These are phyloP conservation scores for Xylariaceae sp. DNA, from an alignment of 2,329 filamentous ascomycete genomes.

Conservation along the genomic window DNA sequence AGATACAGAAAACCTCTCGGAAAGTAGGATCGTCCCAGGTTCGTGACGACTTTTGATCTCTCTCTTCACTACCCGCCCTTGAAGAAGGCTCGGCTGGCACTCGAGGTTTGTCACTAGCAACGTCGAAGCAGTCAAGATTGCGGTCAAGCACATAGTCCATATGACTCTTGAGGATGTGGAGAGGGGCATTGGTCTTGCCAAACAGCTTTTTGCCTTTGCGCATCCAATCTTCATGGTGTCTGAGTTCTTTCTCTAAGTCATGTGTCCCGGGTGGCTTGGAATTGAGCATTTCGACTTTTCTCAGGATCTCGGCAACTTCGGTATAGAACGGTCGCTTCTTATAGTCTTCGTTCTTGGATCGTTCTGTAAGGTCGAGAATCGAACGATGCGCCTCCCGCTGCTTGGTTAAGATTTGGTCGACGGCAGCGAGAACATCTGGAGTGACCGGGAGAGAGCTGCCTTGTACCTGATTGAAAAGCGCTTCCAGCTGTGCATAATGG, in stretches of 20 bases:
- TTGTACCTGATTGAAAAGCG: constrained; percentile 77
- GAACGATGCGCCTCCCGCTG: constrained; percentile 90
- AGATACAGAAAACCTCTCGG: constrained; percentile 93
- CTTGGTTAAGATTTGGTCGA: constrained; percentile 92
- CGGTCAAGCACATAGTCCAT: constrained; percentile 90
- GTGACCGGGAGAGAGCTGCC: constrained; percentile 72
- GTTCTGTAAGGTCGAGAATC: constrained; percentile 76
- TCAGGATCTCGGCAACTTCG: constrained; percentile 87
- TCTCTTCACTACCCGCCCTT: constrained; percentile 63
- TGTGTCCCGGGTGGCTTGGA: constrained; percentile 88
- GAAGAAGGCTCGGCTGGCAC: constrained; percentile 90
- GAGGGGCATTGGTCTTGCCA: constrained; percentile 92
- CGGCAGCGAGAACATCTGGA: constrained; percentile 70
- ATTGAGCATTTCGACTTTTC: constrained; percentile 81
- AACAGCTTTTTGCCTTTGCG: constrained; percentile 95
- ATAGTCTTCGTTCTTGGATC: constrained; percentile 71
- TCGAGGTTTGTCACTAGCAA: constrained; percentile 76
- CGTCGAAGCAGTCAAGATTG: constrained; percentile 88
- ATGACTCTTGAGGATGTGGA: constrained; percentile 92
- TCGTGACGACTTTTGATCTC: constrained; percentile 39
- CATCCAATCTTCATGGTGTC: constrained; percentile 99
- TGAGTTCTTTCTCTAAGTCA: constrained; percentile 90
- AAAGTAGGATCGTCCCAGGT: constrained; percentile 59
- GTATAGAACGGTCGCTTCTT: constrained; percentile 78
- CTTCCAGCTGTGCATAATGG: constrained; percentile 92